Conservation (phyloP, 805 yeast species). For the Nakazawaea ernobii region DNA sequence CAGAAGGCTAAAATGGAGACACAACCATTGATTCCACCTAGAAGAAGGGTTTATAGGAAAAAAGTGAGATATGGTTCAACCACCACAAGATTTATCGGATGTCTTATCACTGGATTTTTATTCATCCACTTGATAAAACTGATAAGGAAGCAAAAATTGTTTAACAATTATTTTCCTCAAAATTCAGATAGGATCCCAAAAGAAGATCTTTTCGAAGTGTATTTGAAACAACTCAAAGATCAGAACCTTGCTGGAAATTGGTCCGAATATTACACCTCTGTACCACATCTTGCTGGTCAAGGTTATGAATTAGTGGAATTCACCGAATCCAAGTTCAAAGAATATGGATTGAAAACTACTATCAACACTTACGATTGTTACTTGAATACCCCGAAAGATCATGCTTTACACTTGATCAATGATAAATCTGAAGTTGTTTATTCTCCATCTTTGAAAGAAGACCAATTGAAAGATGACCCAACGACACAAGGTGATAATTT, state of each 20-base stretch:
- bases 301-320: conserved; percentile 45
- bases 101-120: not conserved
- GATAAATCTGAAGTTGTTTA: conserved; percentile 28
- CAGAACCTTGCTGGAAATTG: conserved; percentile 43
- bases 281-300: conserved; percentile 56
- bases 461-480: conserved; percentile 35
- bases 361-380: conserved; percentile 56
- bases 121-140: not conserved
- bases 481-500: conserved; percentile 36
- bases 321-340: conserved; percentile 52
- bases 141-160: not conserved
- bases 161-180: not conserved
- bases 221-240: conserved; percentile 21
- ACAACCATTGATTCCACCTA: conserved; percentile 1
- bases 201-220: conserved; percentile 7
- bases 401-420: conserved; percentile 39
- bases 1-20: conserved; percentile 1
- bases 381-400: conserved; percentile 56
- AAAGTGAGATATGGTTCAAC: conserved; percentile 1
- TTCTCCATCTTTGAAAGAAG: conserved; percentile 50
- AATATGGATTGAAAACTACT: conserved; percentile 50
- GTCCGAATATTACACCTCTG: conserved; percentile 44
- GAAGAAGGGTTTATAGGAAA: not conserved
- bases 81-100: not conserved
- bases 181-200: conserved; percentile 4